These are phyloP conservation scores for Bremia lactucae DNA, from an alignment of 352 stramenopile species.

Conservation along the genomic window DNA sequence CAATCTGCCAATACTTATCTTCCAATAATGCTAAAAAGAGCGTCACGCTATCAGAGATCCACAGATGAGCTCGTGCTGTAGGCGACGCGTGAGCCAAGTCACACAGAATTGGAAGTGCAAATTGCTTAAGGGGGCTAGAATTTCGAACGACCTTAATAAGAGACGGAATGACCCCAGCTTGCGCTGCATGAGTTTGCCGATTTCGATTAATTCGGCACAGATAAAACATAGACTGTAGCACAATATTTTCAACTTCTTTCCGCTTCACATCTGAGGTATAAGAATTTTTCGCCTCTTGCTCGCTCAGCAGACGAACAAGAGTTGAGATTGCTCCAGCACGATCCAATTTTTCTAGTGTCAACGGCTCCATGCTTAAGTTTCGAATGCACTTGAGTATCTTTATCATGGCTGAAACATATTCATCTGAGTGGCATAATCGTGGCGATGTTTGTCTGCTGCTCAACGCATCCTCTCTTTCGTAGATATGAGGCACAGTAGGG, in stretches of 20 bases:
- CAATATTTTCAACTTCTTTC: slow-evolving; percentile 86
- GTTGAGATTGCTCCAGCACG: slow-evolving; percentile 79
- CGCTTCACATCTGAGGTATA: slow-evolving; percentile 28
- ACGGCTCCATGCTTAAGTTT: slow-evolving; percentile 88
- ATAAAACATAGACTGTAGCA: slow-evolving; percentile 89
- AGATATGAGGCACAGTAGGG: slow-evolving; percentile 12
- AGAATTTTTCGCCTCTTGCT: slow-evolving; percentile 22
- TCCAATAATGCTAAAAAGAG: slow-evolving; percentile 84
- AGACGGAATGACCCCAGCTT: slow-evolving; percentile 86
- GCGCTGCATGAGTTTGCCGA: slow-evolving; percentile 82
- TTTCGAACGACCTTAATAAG: slow-evolving; percentile 79
- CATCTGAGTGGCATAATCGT: slow-evolving; percentile 27
- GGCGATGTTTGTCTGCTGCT: slow-evolving; percentile 6
- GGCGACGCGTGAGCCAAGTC: slow-evolving; percentile 87
- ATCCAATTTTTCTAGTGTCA: slow-evolving; percentile 84
- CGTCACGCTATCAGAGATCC: slow-evolving; percentile 62
- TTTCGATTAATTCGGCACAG: slow-evolving; percentile 87
- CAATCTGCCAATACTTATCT: slow-evolving; percentile 86
- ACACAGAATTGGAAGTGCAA: slow-evolving; percentile 86
- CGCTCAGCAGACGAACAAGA: slow-evolving; percentile 70
- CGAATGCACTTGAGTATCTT: slow-evolving; percentile 79
- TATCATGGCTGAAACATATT: slow-evolving; percentile 52
- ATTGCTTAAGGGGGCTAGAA: slow-evolving; percentile 84
- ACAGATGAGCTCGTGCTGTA: slow-evolving; percentile 75
- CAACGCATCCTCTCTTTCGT: not conserved